Evolutionary conservation across 148 eudicot genomes (phyloP), one percentile per base, ranked within the genome.

Genomic region (Silene conica): DNA sequence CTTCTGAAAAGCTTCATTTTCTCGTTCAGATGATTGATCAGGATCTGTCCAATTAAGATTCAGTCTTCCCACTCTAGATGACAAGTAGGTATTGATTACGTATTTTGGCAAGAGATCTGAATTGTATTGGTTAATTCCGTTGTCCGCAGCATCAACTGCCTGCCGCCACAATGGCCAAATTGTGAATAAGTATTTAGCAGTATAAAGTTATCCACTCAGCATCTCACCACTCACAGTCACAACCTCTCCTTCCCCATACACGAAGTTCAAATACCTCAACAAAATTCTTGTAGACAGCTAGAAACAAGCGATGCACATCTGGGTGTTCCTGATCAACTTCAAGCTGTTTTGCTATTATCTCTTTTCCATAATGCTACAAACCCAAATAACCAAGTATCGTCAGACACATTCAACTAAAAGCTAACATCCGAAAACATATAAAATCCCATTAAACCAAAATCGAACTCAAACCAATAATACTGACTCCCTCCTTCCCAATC

Each of bases 111-210:
- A 89, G 62, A 74, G 80, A 71, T 87, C 87, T 25, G 91, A 83
- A 72, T 86, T 86, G 64, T 84, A 94, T 74, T 88, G 95, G 78
- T 88, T 89, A 56, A 94, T 84, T 70, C 98, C 97, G 67, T 94
- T 91, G 80, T 94, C 97, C 74, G 86, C 63, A 72, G 97, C 98
- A 89, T 94, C 98, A 81, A 94, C 82, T 68, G 98, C 98, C 98
- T 94, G 90, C 56, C 72, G 78, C 41, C 72, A 81, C 41, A 82
- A 75, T 34, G 41, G 41, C 41, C 5, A 48, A 79, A n/a, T 31
- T 16, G 34, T 23, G 52, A 31, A 78, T 26, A 26, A 1, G 28
- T 1, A 26, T 26, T 26, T 26, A 26, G 28, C 28, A 26, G 28
- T 26, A 26, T 26, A 26, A 26, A 26, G 28, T 26, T 26, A 26